Percentiles rank a stretch among this genome's conserved stretches.
Conservation (phyloP, 345 rosid genomes). For the Salix dunnii region DNA sequence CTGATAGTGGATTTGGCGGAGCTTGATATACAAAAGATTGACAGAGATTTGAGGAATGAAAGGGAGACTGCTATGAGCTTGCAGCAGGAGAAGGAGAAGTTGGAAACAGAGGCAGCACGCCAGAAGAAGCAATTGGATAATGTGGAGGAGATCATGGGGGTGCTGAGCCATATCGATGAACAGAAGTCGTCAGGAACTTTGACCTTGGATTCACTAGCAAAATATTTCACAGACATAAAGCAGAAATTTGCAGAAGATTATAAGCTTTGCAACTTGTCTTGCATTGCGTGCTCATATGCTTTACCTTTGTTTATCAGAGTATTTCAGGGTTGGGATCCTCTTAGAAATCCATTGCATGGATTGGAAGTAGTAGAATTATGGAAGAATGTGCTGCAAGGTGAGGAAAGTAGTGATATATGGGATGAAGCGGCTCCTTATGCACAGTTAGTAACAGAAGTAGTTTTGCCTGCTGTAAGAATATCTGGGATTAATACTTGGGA, state of each 20-base stretch:
- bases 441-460: constrained; percentile 71
- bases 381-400: constrained; percentile 67
- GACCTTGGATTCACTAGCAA: constrained; percentile 59
- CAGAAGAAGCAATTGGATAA: constrained; percentile 58
- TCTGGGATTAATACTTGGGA: constrained; percentile 89
- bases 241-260: constrained; percentile 63
- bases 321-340: constrained; percentile 98
- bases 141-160: constrained; percentile 51
- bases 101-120: constrained; percentile 45
- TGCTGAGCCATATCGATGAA: constrained; percentile 48
- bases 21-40: constrained; percentile 82
- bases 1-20: constrained; percentile 76
- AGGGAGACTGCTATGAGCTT: constrained; percentile 79
- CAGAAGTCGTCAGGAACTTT: constrained; percentile 55
- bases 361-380: constrained; percentile 53
- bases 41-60: constrained; percentile 75
- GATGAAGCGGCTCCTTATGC: constrained; percentile 58
- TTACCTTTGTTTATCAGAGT: constrained; percentile 71
- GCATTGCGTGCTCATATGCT: constrained; percentile 72
- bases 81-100: constrained; percentile 73
- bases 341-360: constrained; percentile 60
- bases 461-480: constrained; percentile 78
- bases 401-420: constrained; percentile 68
- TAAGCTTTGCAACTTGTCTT: constrained; percentile 66
- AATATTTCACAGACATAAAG: constrained; percentile 47